Evolutionary conservation across 2,329 filamentous ascomycete species (phyloP), one percentile per base, ranked within the genome.

Genomic region (Ceratocystis alfenasii): DNA sequence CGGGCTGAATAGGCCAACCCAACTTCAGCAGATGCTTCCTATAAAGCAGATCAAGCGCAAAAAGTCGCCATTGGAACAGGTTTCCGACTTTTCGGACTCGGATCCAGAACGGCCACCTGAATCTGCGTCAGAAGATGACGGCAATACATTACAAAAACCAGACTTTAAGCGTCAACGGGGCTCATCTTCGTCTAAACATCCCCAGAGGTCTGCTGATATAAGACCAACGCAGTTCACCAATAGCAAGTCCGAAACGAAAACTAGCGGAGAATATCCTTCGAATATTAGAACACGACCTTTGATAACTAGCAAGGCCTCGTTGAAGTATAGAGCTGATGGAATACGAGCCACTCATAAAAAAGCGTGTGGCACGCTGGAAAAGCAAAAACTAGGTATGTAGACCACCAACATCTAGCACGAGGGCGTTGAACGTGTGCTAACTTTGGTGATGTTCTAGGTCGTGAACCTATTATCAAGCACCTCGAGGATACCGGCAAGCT

Each of bases 41-140:
- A 17, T 8, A 59, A 63, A 67, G 25, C 30, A 45, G 33, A 22
- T 12, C 41, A 59, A 36, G 36, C 55, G 36, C 22, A 61, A 64
- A 17, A 48, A 69, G 45, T 55, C 45, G 1, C 7, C 45, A 25
- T 41, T 22, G 3, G 30, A 48, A 22, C 10, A 25, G 5, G 60
- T 45, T 8, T 62, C 60, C 6, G 25, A 45, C 45, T 62, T 41
- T 62, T 45, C 60, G 2, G 60, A 45, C 60, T 48, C 33, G 55
- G 33, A 45, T 22, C 30, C 60, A 20, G 60, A 45, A 12, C 55
- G 55, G 7, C 55, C 55, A 33, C 55, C 55, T 28, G 55, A 59
- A 36, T n/a, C 25, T 17, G 17, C 28, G 17, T 59, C 55, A 8
- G 55, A 59, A n/a, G n/a, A 10, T 8, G 55, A 59, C 1, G 30